Conservation (phyloP, 805 yeast species). For the Pichia nanzhaoensis region DNA sequence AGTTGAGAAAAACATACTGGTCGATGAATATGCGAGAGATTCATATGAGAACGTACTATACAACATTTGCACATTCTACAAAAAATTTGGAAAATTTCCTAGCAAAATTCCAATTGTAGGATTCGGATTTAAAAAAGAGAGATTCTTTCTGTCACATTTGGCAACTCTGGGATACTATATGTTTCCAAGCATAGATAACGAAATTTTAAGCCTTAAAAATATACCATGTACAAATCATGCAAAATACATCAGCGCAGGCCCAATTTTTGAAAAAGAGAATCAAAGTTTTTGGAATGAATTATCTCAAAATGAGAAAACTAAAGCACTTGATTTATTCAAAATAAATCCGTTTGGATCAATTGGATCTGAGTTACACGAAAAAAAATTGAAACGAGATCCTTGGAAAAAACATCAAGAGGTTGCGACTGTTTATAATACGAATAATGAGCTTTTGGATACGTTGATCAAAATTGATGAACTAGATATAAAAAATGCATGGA, state of each 20-base stretch:
- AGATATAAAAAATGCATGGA: conserved; percentile 24
- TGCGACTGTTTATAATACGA: conserved; percentile 4
- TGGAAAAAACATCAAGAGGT: conserved; percentile 20
- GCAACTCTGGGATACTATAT: conserved; percentile 37
- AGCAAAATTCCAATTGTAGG: conserved; percentile 52
- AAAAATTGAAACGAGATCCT: conserved; percentile 54
- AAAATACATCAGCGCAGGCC: conserved; percentile 52
- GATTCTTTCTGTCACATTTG: conserved; percentile 54
- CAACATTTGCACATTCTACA: conserved; percentile 47
- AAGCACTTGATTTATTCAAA: conserved; percentile 49
- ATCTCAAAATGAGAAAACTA: conserved; percentile 39
- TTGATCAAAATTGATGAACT: conserved; percentile 25
- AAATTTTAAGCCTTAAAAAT: not conserved
- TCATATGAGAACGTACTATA: conserved; percentile 72
- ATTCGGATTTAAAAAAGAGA: conserved; percentile 60
- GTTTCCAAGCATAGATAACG: not conserved
- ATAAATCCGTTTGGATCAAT: conserved; percentile 54
- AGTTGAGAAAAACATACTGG: conserved; percentile 25
- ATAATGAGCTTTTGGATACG: conserved; percentile 14
- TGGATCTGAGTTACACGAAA: conserved; percentile 34
- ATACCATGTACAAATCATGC: conserved; percentile 28
- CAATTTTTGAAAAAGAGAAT: conserved; percentile 33
- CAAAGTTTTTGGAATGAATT: conserved; percentile 39
- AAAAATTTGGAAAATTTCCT: conserved; percentile 44
- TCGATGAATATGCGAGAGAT: conserved; percentile 74